These are phyloP conservation scores for Sclerotinia spermophila DNA, from an alignment of 2,329 filamentous ascomycete genomes.

Conservation along the genomic window DNA sequence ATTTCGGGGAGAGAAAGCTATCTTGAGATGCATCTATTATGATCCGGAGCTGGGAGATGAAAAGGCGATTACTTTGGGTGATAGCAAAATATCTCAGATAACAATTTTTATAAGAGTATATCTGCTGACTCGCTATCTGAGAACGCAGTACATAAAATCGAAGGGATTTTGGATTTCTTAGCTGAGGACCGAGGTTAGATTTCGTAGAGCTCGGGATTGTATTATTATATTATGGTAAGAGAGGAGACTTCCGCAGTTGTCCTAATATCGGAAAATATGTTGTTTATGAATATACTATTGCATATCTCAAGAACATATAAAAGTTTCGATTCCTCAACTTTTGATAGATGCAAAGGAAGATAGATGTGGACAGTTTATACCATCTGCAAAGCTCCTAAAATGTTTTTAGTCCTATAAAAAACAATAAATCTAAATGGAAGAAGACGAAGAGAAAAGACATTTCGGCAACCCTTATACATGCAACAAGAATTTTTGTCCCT, in stretches of 20 bases:
- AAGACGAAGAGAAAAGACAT: too few species aligned
- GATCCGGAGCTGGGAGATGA: background rate
- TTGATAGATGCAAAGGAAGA: background rate
- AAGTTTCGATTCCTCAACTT: background rate
- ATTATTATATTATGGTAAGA: background rate
- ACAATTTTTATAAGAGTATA: background rate
- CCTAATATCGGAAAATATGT: background rate
- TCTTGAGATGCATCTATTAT: slow-evolving; percentile 3
- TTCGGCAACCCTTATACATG: too few species aligned
- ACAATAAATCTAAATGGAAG: too few species aligned
- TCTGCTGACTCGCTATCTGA: background rate
- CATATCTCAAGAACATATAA: background rate
- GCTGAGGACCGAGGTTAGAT: background rate
- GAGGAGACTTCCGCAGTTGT: background rate
- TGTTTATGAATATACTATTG: background rate
- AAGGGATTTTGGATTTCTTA: background rate
- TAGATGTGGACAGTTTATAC: too few species aligned
- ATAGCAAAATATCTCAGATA: background rate
- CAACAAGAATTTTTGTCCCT: too few species aligned
- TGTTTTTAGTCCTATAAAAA: too few species aligned
- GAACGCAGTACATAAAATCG: background rate
- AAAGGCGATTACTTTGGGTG: background rate
- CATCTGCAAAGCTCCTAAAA: too few species aligned
- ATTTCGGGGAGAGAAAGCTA: background rate
- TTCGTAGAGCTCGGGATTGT: too few species aligned